Base-by-base conservation (phyloP, 108 stramenopile species). In the Nannochloropsis gaditana region DNA sequence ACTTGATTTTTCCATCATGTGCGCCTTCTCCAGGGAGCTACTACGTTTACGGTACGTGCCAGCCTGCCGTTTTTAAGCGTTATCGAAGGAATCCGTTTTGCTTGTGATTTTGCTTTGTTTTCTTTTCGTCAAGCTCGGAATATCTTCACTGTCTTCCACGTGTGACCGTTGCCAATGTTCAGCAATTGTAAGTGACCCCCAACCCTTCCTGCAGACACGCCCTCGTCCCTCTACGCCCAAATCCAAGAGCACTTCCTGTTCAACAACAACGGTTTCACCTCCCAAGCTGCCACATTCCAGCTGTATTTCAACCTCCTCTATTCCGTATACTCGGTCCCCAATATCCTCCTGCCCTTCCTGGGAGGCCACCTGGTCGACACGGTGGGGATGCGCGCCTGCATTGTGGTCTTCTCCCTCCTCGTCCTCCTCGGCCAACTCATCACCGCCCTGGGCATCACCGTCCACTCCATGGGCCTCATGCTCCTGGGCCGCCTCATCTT, bases 331-430 rank as follows among this genome's bases (percentile, higher is more conserved):
- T 44, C 43, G 50, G 9, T 88, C 19, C 87, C 87, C 5, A 88
- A 88, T 45, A 84, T 84, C 15, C 19, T 88, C 31, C 42, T 88
- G 42, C 87, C 87, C 15, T 84, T 88, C 82, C 45, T 88, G 17
- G 87, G 87, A 4, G 87, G 87, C n/a, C 81, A 80, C 21, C 84
- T 88, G 10, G 81, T 88, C n/a, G 87, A 88, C 43, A 43, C 10
- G 11, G 79, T 84, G 6, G 88, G 88, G 19, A 42, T 86, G 19
- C 43, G 88, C 21, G 11, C 17, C 8, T 81, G 85, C 45, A 79
- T 85, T 31, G 73, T 86, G 43, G 44, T 86, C 15, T 86, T 44
- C 19, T 21, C 83, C 17, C 9, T 43, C 41, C 17, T 82, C 41
- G 81, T 83, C 3, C n/a, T 81, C 2, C 31, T 79, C 9, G 88